Evolutionary conservation across 2,329 filamentous ascomycete species (phyloP).

Genomic region (Trichophyton schoenleinii): DNA sequence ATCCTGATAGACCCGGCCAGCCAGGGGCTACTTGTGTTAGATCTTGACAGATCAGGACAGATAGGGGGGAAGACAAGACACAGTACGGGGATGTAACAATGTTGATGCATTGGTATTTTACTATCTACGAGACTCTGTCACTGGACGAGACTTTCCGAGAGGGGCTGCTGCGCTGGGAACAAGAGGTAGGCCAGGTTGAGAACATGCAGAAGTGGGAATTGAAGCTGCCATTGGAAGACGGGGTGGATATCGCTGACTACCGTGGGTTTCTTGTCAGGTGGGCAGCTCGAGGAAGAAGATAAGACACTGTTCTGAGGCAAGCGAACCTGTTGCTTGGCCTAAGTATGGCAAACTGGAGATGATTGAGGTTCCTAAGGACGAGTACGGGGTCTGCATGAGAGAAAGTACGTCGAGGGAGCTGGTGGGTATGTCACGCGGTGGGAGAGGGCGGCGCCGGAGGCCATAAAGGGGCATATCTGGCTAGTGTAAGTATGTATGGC

Average conservation of each 20-base stretch:
- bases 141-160: not conserved
- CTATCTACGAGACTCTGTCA: constrained; percentile 9
- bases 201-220: not conserved
- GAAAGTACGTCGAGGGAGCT: not conserved
- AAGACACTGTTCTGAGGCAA: constrained; percentile 6
- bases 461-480: not conserved
- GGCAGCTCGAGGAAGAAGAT: constrained; percentile 5
- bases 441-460: not conserved
- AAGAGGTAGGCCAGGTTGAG: constrained; percentile 6
- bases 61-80: not conserved
- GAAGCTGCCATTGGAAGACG: constrained; percentile 7
- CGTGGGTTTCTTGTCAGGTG: constrained; percentile 4
- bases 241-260: not conserved
- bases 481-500: too few relatives aligned
- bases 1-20: constrained; percentile 5
- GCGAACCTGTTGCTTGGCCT: not conserved
- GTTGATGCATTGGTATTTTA: constrained; percentile 7
- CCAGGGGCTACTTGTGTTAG: constrained; percentile 3
- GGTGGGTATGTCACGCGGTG: not conserved
- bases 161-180: not conserved
- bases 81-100: not conserved
- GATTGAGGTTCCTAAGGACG: not conserved
- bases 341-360: not conserved
- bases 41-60: constrained; percentile 7
- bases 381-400: not conserved